These are phyloP conservation scores for Scheffersomyces parashehatae DNA, from an alignment of 1,139 yeast species.

Conservation along the genomic window DNA sequence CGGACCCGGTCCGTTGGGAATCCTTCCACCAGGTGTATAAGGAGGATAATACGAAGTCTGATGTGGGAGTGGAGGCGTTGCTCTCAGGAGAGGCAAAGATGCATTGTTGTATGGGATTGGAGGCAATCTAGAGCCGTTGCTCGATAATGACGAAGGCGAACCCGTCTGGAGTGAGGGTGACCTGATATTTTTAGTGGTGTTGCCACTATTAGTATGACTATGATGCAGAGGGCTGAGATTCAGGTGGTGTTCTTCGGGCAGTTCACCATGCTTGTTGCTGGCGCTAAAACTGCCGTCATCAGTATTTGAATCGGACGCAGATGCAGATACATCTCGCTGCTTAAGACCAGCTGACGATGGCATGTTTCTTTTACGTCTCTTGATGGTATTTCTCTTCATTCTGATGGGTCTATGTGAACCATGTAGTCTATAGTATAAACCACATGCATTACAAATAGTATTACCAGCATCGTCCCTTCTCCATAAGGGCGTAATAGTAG, in stretches of 20 bases:
- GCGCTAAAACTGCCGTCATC: neutral
- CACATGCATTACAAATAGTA: conserved; percentile 88
- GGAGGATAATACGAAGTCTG: conserved; percentile 37
- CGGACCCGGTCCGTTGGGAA: conserved; percentile 51
- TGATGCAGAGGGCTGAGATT: neutral
- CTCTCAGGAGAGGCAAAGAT: conserved; percentile 4
- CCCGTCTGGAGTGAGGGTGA: conserved; percentile 1
- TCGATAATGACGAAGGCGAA: neutral
- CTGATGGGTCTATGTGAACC: conserved; percentile 78
- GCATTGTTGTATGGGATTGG: conserved; percentile 3
- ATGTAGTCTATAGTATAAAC: conserved; percentile 74
- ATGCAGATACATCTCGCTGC: neutral
- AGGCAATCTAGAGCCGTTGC: conserved; percentile 1
- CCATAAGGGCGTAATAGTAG: conserved; percentile 88
- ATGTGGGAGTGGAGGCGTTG: conserved; percentile 8
- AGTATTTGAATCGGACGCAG: neutral
- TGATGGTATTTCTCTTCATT: conserved; percentile 72
- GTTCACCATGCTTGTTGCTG: neutral
- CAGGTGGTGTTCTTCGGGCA: neutral
- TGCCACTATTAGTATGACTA: neutral
- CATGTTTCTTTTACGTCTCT: conserved; percentile 63
- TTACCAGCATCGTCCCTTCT: conserved; percentile 78
- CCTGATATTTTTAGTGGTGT: neutral
- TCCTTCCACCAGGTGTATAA: conserved; percentile 34
- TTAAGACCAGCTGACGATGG: conserved; percentile 1